A percentile compares a stretch with the other conserved stretches of the same genome.
Conservation (phyloP, 306 rosid species). For the Pyrus betulifolia region DNA sequence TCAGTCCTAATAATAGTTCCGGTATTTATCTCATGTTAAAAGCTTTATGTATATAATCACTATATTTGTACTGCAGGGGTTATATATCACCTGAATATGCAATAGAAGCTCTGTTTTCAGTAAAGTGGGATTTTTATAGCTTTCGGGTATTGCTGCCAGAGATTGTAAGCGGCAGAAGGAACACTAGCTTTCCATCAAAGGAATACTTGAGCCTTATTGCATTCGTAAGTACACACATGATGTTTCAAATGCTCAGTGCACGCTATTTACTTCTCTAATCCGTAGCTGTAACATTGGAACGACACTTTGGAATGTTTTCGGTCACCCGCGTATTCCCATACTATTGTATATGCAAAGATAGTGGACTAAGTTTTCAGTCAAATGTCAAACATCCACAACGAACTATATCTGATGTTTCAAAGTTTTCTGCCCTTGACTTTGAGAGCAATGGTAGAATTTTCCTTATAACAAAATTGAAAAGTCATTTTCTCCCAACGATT, state of each 20-base stretch:
- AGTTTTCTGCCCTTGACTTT: neutral
- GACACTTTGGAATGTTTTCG: neutral
- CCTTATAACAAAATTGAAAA: neutral
- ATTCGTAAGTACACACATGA: slow-evolving; percentile 39
- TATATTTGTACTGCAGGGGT: slow-evolving; percentile 9
- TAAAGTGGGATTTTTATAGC: slow-evolving; percentile 83
- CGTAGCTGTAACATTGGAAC: neutral
- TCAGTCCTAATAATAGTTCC: neutral
- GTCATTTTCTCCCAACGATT: neutral
- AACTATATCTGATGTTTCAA: no score
- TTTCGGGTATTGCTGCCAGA: slow-evolving; percentile 72
- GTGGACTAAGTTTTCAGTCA: neutral
- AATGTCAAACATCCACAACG: neutral
- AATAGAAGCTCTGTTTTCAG: slow-evolving; percentile 80
- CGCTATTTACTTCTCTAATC: neutral
- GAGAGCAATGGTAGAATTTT: neutral
- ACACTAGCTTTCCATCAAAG: slow-evolving; percentile 55
- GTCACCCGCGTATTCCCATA: no score
- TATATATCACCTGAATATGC: slow-evolving; percentile 84
- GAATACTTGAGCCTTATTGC: slow-evolving; percentile 61
- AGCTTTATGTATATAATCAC: slow-evolving; percentile 14
- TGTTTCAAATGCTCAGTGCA: neutral
- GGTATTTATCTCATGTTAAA: neutral
- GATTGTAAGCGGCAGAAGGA: slow-evolving; percentile 61
- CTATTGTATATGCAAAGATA: no score